Evolutionary conservation across 768 basidiomycete species (phyloP), one percentile per base, ranked within the genome.

Genomic region (Fomitopsis serialis): DNA sequence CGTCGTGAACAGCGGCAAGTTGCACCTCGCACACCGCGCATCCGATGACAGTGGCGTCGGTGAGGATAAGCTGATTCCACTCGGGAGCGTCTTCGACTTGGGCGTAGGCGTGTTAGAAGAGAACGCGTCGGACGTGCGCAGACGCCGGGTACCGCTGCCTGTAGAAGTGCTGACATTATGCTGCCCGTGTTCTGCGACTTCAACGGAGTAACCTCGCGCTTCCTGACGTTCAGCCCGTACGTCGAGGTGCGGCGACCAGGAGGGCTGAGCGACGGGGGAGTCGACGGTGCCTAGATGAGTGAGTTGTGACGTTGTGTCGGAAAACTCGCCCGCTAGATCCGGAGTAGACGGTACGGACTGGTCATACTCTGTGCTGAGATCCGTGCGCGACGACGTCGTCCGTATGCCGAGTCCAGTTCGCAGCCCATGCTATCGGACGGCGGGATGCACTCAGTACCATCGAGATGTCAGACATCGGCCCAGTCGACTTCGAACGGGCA

Each of bases 11-110:
- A 92, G 72, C 5, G 76, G 72, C 11, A 73, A 72, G 12, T 67
- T 68, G 59, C 90, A 92, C 61, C 77, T 81, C 34, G 77, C 75
- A 59, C 90, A 92, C 17, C 66, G 71, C 12, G 77, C 73, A 35
- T 77, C 69, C 35, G 74, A 58, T 7, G 71, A 66, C 13, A 71
- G 63, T 3, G 62, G 68, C 7, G 71, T 63, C 42, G 72, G 61
- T 3, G 68, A 56, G n/a, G 70, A 54, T 25, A 62, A 58, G 36
- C 46, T 53, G 25, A 53, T 10, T 47, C 52, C 55, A 17, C 52
- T 50, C 17, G 57, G 58, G 36, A 48, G 57, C 4, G 42, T 56
- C 17, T 58, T 58, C 45, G 52, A 55, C 44, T 61, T 72, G 3
- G 68, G 68, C 6, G 66, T 68, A 12, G 61, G 58, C 32, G 65